Evolutionary conservation across 148 eudicot genomes (phyloP), one percentile per base, ranked within the genome.

Genomic region (Diospyros lotus): DNA sequence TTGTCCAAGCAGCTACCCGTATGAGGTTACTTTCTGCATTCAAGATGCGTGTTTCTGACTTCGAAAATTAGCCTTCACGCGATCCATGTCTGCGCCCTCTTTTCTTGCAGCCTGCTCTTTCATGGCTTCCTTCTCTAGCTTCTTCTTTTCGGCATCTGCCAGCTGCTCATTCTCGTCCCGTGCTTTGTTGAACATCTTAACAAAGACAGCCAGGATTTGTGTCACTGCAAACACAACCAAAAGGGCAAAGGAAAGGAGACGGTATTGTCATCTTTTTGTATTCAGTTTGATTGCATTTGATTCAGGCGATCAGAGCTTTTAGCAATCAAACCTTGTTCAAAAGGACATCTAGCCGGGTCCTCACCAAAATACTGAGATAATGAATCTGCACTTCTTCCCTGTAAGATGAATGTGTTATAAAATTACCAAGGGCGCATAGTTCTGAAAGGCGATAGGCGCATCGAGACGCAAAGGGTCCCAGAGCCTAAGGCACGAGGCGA

Each of bases 371-470:
- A 96, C 82, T 86, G 90, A 61, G 93, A 96, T 54, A 96, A 82
- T 65, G 99, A 87, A 80, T 96, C 98, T 59, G 99, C 99, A 83
- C 84, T 93, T 79, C 99, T 88, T 81, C 99, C 99, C 99, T 96
- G 85, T 64, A 86, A 80, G 73, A 63, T 50, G 12, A 43, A 48
- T 72, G 72, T 68, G 40, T 41, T 50, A 66, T 13, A 50, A 17
- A 77, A 66, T 53, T 51, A 45, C 12, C 28, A 28, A 28, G 28
- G 28, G 28, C 28, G 28, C n/a, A n/a, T n/a, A n/a, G n/a, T n/a
- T n/a, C n/a, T n/a, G n/a, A n/a, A n/a, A n/a, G n/a, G n/a, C n/a
- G n/a, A n/a, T n/a, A n/a, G n/a, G n/a, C n/a, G n/a, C n/a, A n/a
- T n/a, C n/a, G n/a, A n/a, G n/a, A n/a, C n/a, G n/a, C n/a, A n/a